Evolutionary conservation across 257 asterid species (phyloP), one percentile per base, ranked within the genome.

Genomic region (Nicotiana sylvestris): DNA sequence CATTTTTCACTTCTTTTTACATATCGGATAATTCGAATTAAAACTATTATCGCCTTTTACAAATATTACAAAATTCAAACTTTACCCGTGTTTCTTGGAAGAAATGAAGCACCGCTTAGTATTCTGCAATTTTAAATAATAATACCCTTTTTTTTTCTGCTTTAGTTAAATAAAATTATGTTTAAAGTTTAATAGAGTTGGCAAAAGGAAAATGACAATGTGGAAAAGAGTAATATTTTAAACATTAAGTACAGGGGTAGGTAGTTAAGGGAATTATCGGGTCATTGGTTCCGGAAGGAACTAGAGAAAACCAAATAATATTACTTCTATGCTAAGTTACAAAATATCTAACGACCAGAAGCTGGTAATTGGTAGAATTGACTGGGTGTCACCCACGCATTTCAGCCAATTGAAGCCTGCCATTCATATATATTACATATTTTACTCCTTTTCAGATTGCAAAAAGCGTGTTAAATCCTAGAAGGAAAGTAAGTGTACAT

Each of bases 371-470:
- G 35, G 32, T 15, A 74, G 62, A 74, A 74, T 46, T 25, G 62
- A 74, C 80, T 21, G 21, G 5, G 16, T 5, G 53, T 67, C 55
- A 35, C 29, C 29, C 80, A 81, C 81, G 85, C 60, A 46, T 11
- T 35, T 46, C 5, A 2, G 43, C 87, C 87, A 81, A 76, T 85
- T 27, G 11, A 37, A 8, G 6, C 11, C 12, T 27, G 80, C 83
- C 87, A 81, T 76, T 85, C 80, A 85, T 30, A 81, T 33, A 29
- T 5, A 4, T 13, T 13, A 13, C 18, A 15, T 37, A 74, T 16
- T 1, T 17, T 2, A 9, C 76, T 9, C 66, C 32, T 29, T 25
- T 49, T 29, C 66, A 81, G 39, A n/a, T 16, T 33, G 4, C 64
- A 43, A 17, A 81, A 18, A 29, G 61, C 18, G 17, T 8, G 25